Conservation (phyloP, 768 basidiomycete species). For the Agaricus blazei region DNA sequence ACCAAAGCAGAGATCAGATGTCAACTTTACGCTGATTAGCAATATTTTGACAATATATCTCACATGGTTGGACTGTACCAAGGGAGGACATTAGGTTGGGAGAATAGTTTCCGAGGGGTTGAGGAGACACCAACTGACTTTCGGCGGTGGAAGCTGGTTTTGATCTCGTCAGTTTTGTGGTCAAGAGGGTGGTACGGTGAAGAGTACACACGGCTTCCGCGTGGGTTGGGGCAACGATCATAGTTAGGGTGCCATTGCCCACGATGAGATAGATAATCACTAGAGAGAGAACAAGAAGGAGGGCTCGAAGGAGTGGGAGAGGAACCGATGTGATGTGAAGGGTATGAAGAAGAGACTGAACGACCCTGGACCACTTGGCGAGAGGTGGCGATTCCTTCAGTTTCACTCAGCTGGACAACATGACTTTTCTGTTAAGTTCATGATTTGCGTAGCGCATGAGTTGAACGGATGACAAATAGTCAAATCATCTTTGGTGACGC, state of each 20-base stretch:
- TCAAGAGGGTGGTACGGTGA: neutral
- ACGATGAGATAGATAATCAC: constrained; percentile 11
- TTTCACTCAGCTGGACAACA: too few species aligned
- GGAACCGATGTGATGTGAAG: constrained; percentile 33
- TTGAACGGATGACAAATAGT: too few species aligned
- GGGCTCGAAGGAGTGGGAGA: constrained; percentile 30
- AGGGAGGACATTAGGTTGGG: constrained; percentile 3
- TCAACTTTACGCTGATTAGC: constrained; percentile 10
- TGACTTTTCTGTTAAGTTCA: too few species aligned
- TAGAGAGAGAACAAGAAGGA: constrained; percentile 19
- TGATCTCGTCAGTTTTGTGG: neutral
- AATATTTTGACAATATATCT: constrained; percentile 12
- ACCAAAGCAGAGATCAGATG: constrained; percentile 12
- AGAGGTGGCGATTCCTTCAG: too few species aligned
- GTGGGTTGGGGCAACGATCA: neutral
- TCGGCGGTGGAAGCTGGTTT: neutral
- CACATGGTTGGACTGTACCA: constrained; percentile 10
- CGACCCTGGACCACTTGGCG: constrained; percentile 39
- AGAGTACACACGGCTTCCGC: neutral
- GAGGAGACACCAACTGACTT: constrained; percentile 2
- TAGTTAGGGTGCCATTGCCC: neutral
- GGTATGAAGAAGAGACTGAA: constrained; percentile 53
- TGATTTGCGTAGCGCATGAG: too few species aligned
- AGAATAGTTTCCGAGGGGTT: neutral
- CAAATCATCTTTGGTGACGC: too few species aligned